Percentiles rank a stretch among this genome's conserved stretches.
phyloP scores from a whole-genome alignment of 2,329 filamentous ascomycete species.

The Apiospora hydei region DNA sequence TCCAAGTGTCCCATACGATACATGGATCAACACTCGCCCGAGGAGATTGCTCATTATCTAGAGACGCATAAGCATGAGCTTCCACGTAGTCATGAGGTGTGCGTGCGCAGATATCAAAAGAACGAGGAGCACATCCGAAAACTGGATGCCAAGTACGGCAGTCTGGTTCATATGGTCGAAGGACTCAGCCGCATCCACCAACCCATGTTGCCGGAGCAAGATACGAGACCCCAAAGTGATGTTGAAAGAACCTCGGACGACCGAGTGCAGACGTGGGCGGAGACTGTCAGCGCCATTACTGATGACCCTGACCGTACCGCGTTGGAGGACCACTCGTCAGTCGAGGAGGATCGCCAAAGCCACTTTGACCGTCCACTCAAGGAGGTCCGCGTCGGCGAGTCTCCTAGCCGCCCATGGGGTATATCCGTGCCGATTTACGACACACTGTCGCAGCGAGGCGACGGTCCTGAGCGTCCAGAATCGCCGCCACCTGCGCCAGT shows the following conservation, averaged over 20 bases:
- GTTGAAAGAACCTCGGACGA: constrained; percentile 66
- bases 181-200: constrained; percentile 88
- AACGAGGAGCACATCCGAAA: constrained; percentile 86
- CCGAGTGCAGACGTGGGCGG: constrained; percentile 86
- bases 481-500: constrained; percentile 67
- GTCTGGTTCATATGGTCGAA: constrained; percentile 92
- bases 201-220: constrained; percentile 76
- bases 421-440: constrained; percentile 77
- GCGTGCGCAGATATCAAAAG: constrained; percentile 86
- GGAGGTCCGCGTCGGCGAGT: constrained; percentile 92
- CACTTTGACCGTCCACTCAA: constrained; percentile 87
- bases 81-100: constrained; percentile 91
- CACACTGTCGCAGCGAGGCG: constrained; percentile 42
- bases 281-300: constrained; percentile 67
- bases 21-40: constrained; percentile 88
- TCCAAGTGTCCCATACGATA: constrained; percentile 91
- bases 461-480: constrained; percentile 50
- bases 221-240: constrained; percentile 51
- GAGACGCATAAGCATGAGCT: constrained; percentile 96
- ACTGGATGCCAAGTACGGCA: constrained; percentile 93
- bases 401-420: constrained; percentile 91
- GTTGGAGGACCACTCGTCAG: constrained; percentile 46
- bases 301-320: constrained; percentile 49
- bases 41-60: constrained; percentile 92
- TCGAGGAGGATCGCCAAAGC: constrained; percentile 68